A percentile compares a stretch with the other conserved stretches of the same genome.
Conservation (phyloP, 1,139 yeast genomes). For the Kodamaea alishanica region DNA sequence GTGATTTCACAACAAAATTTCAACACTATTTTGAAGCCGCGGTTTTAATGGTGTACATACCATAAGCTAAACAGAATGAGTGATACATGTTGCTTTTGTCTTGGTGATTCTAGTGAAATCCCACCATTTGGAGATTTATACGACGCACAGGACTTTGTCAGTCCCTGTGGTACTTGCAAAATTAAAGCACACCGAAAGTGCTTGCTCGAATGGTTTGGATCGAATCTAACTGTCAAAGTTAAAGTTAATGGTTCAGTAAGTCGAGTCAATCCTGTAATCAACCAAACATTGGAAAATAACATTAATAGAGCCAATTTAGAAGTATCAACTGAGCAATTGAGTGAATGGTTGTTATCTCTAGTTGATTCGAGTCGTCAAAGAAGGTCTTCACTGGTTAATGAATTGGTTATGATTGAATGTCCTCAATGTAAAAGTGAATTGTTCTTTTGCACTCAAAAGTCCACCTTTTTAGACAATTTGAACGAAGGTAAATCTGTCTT, state of each 20-base stretch:
- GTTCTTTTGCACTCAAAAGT: conserved; percentile 32
- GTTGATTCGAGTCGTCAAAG: too few species aligned
- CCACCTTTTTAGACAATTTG: conserved; percentile 25
- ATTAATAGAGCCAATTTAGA: too few species aligned
- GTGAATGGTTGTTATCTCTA: too few species aligned
- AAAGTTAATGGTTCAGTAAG: not conserved
- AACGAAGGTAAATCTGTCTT: conserved; percentile 20
- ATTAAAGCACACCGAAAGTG: conserved; percentile 40
- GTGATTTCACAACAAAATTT: too few species aligned
- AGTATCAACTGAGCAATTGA: too few species aligned
- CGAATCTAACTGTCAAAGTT: conserved; percentile 30
- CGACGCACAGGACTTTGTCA: conserved; percentile 38
- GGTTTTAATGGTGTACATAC: too few species aligned
- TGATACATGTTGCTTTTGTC: conserved; percentile 37
- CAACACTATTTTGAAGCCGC: too few species aligned
- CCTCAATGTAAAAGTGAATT: conserved; percentile 45
- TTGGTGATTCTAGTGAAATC: conserved; percentile 38
- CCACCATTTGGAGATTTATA: conserved; percentile 40
- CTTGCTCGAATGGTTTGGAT: conserved; percentile 42
- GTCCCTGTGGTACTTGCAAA: conserved; percentile 43
- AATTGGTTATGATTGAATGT: conserved; percentile 28
- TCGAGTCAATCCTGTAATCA: too few species aligned
- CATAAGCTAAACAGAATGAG: not conserved
- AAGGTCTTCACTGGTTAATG: not conserved
- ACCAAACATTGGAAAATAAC: not conserved